phyloP scores from a whole-genome alignment of 2,329 filamentous ascomycete species.

The Diplodia intermedia region DNA sequence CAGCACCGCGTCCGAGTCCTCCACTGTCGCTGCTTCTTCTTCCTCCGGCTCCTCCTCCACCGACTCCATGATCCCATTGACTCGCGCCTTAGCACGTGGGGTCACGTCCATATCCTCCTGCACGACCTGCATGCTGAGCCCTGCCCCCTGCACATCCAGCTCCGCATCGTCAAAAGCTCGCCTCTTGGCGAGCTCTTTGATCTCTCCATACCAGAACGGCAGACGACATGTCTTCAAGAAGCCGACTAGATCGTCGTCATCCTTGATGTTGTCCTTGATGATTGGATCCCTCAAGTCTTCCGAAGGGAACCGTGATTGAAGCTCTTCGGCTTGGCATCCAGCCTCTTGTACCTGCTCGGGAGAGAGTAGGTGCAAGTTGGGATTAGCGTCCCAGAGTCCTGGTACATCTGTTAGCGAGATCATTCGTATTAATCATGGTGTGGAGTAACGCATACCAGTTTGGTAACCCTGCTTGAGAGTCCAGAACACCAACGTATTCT shows the following conservation, averaged over 20 bases:
- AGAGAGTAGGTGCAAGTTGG: constrained; percentile 36
- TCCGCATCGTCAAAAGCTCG: constrained; percentile 17
- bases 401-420: constrained; percentile 27
- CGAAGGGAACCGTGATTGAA: constrained; percentile 59
- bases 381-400: constrained; percentile 34
- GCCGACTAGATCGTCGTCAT: constrained; percentile 70
- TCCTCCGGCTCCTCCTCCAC: constrained; percentile 30
- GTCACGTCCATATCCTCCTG: constrained; percentile 28
- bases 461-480: constrained; percentile 70
- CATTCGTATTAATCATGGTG: constrained; percentile 10
- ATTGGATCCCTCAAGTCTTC: constrained; percentile 71
- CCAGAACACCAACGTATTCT: constrained; percentile 69
- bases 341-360: constrained; percentile 50
- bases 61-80: constrained; percentile 28
- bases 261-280: constrained; percentile 72
- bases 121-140: constrained; percentile 23
- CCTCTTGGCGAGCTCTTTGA: constrained; percentile 47
- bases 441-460: constrained; percentile 60
- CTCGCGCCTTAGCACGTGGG: constrained; percentile 26
- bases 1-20: constrained; percentile 29
- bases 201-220: constrained; percentile 69
- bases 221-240: constrained; percentile 73
- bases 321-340: constrained; percentile 62
- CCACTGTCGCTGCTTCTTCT: constrained; percentile 12
- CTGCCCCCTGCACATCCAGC: constrained; percentile 32